Conservation (phyloP, 495 filamentous ascomycete genomes). For the Copromyces sp. region DNA sequence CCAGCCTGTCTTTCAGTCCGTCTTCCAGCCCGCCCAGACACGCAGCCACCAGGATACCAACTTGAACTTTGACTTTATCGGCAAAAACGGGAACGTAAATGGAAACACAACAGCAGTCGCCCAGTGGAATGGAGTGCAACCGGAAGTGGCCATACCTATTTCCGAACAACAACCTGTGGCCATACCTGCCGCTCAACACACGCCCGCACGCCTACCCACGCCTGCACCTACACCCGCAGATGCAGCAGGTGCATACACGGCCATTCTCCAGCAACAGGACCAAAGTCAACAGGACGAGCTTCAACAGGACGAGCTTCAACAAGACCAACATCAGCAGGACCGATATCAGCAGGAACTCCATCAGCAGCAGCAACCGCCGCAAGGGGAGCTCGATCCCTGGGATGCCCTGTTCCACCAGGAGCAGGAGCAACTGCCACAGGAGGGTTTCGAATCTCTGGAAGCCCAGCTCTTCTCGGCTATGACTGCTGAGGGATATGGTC, state of each 20-base stretch:
- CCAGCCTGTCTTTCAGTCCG: background rate
- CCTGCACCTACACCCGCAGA: background rate
- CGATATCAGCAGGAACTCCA: no score
- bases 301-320: background rate
- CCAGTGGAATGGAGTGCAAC: background rate
- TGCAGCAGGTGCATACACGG: background rate
- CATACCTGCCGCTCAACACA: background rate
- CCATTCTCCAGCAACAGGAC: no score
- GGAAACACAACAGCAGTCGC: background rate
- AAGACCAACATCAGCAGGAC: background rate
- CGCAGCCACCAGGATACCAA: background rate
- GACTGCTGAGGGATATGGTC: no score
- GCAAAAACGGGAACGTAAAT: background rate
- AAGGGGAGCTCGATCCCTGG: no score
- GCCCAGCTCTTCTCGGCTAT: no score
- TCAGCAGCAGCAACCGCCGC: no score
- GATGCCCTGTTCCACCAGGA: no score
- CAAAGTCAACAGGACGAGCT: background rate
- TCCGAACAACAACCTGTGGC: background rate
- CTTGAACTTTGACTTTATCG: background rate
- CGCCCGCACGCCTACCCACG: background rate
- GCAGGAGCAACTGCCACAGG: no score
- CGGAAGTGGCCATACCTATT: background rate
- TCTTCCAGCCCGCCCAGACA: background rate
- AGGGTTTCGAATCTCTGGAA: no score